phyloP scores from a whole-genome alignment of 306 rosid genomes.

The cucumber (Cucumis sativus) region DNA sequence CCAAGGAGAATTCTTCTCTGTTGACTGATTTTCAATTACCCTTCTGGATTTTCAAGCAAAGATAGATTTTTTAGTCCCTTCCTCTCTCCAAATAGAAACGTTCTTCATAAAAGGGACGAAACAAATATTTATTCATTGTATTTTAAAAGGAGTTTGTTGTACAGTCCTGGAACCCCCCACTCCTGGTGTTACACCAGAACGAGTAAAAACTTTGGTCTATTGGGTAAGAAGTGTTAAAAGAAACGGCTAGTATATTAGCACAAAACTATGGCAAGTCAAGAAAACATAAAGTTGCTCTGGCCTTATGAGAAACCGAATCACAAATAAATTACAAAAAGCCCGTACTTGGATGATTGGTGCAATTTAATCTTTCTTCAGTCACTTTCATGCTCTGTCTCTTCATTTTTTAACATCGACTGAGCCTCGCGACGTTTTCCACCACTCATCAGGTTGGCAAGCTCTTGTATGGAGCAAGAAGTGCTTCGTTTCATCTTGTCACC shows the following conservation, averaged over 20 bases:
- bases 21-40: no score
- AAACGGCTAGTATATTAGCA: not conserved
- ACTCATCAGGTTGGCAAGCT: slow-evolving; percentile 38
- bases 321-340: not conserved
- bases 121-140: no score
- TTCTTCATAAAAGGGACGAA: no score
- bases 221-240: not conserved
- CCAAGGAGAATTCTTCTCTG: no score
- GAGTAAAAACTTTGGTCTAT: not conserved
- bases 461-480: slow-evolving; percentile 52
- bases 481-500: slow-evolving; percentile 60
- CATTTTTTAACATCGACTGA: slow-evolving; percentile 16
- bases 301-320: not conserved
- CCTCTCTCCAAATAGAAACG: no score
- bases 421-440: slow-evolving; percentile 27
- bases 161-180: not conserved
- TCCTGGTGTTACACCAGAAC: not conserved
- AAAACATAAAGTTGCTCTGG: not conserved
- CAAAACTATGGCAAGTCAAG: not conserved
- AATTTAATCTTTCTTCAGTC: not conserved
- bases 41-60: no score
- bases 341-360: not conserved
- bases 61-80: no score
- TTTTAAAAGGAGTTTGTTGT: no score
- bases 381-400: slow-evolving; percentile 24